A percentile compares a stretch with the other conserved stretches of the same genome.
Conservation (phyloP, 1,284 basidiomycete species). For the Austropuccinia psidii region DNA sequence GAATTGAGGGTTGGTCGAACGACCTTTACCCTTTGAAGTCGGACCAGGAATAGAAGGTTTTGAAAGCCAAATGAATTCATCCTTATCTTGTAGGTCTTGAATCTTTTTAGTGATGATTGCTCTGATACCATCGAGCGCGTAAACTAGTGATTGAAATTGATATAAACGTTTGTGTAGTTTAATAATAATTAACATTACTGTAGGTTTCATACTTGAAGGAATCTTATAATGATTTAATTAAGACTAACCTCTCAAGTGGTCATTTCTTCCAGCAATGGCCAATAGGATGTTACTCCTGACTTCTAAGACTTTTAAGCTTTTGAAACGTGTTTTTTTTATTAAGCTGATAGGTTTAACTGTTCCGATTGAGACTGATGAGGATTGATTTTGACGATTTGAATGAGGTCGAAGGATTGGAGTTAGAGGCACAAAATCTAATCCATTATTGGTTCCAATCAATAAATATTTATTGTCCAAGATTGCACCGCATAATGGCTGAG, state of each 20-base stretch:
- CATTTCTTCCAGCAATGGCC: conserved; percentile 45
- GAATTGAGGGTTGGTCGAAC: not conserved
- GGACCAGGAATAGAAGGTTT: not conserved
- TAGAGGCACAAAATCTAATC: conserved; percentile 45
- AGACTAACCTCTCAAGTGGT: conserved; percentile 41
- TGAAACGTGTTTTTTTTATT: conserved; percentile 45
- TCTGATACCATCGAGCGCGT: conserved; percentile 44
- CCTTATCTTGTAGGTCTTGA: conserved; percentile 35
- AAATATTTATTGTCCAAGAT: conserved; percentile 44
- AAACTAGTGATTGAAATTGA: conserved; percentile 37
- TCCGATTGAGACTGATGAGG: not conserved
- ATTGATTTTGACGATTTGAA: conserved; percentile 14
- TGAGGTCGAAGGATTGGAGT: conserved; percentile 20
- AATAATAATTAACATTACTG: not conserved
- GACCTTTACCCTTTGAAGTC: conserved; percentile 23
- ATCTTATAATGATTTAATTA: not conserved
- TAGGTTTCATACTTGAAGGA: not conserved
- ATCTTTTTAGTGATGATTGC: conserved; percentile 44
- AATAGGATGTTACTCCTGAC: conserved; percentile 44
- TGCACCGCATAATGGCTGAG: conserved; percentile 44
- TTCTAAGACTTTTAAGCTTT: conserved; percentile 42
- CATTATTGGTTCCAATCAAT: conserved; percentile 44
- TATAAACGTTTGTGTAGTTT: not conserved
- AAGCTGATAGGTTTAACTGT: conserved; percentile 42
- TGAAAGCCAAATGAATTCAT: conserved; percentile 27